phyloP scores from a whole-genome alignment of 106 monocot species.

The Dendrobium nobile region DNA sequence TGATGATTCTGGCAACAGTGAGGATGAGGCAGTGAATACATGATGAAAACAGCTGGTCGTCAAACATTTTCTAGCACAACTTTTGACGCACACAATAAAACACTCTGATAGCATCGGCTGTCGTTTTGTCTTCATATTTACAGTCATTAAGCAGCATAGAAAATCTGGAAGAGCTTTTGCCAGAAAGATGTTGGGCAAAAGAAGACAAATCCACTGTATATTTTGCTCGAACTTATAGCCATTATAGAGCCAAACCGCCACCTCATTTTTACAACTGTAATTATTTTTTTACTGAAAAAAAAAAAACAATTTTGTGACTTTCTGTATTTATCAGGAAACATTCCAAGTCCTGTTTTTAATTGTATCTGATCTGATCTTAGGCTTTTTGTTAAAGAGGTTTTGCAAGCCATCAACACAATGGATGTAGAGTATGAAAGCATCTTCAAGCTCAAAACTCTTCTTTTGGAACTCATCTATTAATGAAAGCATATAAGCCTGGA shows the following conservation, averaged over 20 bases:
- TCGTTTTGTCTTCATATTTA: no score
- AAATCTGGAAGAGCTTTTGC: no score
- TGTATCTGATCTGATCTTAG: no score
- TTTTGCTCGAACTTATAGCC: background rate
- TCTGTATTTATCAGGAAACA: background rate
- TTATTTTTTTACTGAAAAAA: background rate
- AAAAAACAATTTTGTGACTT: background rate
- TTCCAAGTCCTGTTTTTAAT: no score
- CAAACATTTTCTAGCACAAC: background rate
- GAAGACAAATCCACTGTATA: background rate
- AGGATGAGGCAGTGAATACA: constrained; percentile 40
- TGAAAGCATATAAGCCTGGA: no score
- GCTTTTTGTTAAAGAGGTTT: no score
- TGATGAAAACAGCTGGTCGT: constrained; percentile 8
- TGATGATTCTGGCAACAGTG: constrained; percentile 69
- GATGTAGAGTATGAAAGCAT: no score
- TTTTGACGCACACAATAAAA: background rate
- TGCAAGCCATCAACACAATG: no score
- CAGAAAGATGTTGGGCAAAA: no score
- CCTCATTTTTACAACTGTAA: background rate
- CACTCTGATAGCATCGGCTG: background rate
- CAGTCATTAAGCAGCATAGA: no score
- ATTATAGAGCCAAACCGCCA: background rate
- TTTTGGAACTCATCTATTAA: no score
- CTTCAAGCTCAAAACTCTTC: no score